Percentiles rank a stretch among this genome's conserved stretches.
phyloP scores from a whole-genome alignment of 2,329 filamentous ascomycete species.

The Cladosporium sp. region DNA sequence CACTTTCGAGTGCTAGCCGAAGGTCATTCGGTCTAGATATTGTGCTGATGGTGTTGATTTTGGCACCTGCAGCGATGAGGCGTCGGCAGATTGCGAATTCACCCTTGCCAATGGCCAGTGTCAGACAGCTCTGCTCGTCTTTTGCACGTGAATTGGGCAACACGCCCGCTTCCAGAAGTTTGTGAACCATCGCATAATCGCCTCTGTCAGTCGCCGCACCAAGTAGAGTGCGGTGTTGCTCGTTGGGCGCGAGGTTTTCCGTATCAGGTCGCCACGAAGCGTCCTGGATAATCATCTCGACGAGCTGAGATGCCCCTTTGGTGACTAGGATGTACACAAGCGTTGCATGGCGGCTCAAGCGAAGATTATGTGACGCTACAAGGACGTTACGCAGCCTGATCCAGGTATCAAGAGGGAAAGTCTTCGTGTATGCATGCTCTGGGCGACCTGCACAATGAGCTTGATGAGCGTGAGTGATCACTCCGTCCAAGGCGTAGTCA shows the following conservation, averaged over 20 bases:
- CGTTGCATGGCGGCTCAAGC: not conserved
- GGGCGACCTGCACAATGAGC: not conserved
- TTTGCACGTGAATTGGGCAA: not conserved
- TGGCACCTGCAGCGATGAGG: not conserved
- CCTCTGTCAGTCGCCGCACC: not conserved
- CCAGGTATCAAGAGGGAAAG: not conserved
- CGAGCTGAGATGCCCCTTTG: not conserved
- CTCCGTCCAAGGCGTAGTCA: not conserved
- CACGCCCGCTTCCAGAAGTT: not conserved
- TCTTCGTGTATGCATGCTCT: not conserved
- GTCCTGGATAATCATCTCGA: not conserved
- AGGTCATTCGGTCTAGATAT: not conserved
- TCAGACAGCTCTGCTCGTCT: not conserved
- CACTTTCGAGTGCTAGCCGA: not conserved
- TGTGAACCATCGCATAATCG: not conserved
- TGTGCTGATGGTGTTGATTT: not conserved
- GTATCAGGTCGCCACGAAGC: not conserved
- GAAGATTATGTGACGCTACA: not conserved
- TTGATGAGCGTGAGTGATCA: not conserved
- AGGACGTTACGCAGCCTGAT: not conserved
- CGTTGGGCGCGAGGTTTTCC: not conserved
- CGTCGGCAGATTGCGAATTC: not conserved
- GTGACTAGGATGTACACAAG: not conserved
- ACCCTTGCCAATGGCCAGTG: not conserved
- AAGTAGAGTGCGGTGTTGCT: not conserved